These are phyloP conservation scores for Lodderomyces parapsilosis DNA, from an alignment of 1,139 yeast genomes.

Conservation along the genomic window DNA sequence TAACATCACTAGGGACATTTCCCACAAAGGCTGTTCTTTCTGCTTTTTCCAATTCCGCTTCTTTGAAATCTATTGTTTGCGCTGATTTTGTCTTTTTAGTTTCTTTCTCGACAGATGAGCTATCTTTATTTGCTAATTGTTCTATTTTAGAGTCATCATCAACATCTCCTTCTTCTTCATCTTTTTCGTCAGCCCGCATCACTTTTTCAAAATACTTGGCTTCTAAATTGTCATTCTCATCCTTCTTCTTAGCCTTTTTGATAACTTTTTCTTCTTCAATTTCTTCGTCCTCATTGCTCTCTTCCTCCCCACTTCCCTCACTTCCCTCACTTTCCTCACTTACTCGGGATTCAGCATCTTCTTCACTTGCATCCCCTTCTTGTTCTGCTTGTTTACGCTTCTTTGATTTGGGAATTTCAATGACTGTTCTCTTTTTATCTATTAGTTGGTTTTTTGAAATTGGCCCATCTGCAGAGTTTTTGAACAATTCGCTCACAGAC, in stretches of 20 bases:
- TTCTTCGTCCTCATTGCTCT: conserved; percentile 11
- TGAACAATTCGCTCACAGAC: conserved; percentile 42
- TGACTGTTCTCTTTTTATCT: conserved; percentile 24
- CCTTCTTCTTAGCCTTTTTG: conserved; percentile 21
- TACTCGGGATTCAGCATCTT: conserved; percentile 15
- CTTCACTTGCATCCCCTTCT: conserved; percentile 11
- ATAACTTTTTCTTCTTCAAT: conserved; percentile 8
- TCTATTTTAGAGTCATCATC: conserved; percentile 16
- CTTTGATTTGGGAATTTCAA: conserved; percentile 18
- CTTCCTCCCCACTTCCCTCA: conserved; percentile 15
- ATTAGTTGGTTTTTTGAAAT: conserved; percentile 30
- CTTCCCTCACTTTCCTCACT: conserved; percentile 20
- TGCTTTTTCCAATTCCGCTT: conserved; percentile 76
- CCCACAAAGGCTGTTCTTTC: conserved; percentile 90
- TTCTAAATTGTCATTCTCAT: conserved; percentile 48
- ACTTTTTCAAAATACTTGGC: conserved; percentile 45
- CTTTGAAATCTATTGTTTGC: conserved; percentile 52
- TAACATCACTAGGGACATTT: conserved; percentile 67
- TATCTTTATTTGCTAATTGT: not conserved
- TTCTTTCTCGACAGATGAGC: not conserved
- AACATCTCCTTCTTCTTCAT: conserved; percentile 18
- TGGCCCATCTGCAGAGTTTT: conserved; percentile 33
- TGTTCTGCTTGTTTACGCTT: conserved; percentile 7
- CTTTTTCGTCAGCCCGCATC: conserved; percentile 24
- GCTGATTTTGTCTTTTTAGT: conserved; percentile 31